Percentiles rank a stretch among this genome's conserved stretches.
phyloP scores from a whole-genome alignment of 345 rosid species.

The Rhodomyrtus tomentosa region DNA sequence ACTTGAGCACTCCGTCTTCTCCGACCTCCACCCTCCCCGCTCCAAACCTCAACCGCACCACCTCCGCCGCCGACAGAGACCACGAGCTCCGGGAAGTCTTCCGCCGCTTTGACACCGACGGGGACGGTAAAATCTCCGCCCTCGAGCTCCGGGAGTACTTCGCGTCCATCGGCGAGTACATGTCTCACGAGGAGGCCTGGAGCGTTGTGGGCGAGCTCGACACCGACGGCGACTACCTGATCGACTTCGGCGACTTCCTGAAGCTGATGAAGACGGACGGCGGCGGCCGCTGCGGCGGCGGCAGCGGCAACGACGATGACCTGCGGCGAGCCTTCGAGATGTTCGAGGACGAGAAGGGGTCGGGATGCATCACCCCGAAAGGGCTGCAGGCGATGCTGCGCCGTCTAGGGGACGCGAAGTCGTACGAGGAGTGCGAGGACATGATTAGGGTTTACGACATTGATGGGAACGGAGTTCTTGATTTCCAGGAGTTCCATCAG shows the following conservation, averaged over 20 bases:
- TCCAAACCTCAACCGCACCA: background rate
- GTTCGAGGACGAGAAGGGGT: slow-evolving; percentile 73
- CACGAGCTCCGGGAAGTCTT: slow-evolving; percentile 50
- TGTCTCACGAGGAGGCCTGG: slow-evolving; percentile 49
- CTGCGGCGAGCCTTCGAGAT: slow-evolving; percentile 70
- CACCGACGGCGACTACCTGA: slow-evolving; percentile 48
- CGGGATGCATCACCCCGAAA: slow-evolving; percentile 65
- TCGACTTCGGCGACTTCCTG: slow-evolving; percentile 61
- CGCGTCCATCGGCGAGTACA: slow-evolving; percentile 59
- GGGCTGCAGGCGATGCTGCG: slow-evolving; percentile 67
- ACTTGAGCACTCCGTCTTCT: background rate
- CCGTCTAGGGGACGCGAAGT: slow-evolving; percentile 57
- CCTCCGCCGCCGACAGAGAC: slow-evolving; percentile 1
- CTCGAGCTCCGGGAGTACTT: slow-evolving; percentile 57
- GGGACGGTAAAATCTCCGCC: slow-evolving; percentile 72
- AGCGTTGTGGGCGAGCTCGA: slow-evolving; percentile 47
- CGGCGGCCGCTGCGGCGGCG: too few relatives aligned
- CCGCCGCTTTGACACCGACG: slow-evolving; percentile 47
- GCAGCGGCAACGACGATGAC: slow-evolving; percentile 9
- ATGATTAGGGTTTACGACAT: slow-evolving; percentile 73
- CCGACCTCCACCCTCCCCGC: background rate
- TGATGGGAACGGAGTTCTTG: slow-evolving; percentile 83
- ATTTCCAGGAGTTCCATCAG: slow-evolving; percentile 64
- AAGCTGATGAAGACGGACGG: slow-evolving; percentile 39
- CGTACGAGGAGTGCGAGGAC: slow-evolving; percentile 57